Percentiles rank a stretch among this genome's conserved stretches.
phyloP scores from a whole-genome alignment of 2,329 filamentous ascomycete genomes.

The Aspergillus calidoustus region DNA sequence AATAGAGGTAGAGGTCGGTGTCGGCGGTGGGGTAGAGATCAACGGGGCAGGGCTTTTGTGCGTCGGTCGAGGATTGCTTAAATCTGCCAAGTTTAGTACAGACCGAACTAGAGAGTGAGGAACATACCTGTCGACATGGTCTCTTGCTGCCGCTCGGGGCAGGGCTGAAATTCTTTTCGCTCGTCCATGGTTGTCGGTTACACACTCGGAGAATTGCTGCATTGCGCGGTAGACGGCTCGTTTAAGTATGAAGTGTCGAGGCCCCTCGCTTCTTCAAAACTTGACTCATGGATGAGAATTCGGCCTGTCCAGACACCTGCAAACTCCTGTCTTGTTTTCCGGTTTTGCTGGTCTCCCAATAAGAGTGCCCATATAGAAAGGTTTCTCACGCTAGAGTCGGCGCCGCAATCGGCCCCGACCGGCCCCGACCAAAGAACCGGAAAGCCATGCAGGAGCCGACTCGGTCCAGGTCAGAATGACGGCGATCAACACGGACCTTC shows the following conservation, averaged over 20 bases:
- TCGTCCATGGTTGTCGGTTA: slow-evolving; percentile 2
- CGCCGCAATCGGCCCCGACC: slow-evolving; percentile 28
- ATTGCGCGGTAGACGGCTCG: not conserved
- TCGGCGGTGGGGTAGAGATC: not conserved
- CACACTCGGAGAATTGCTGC: slow-evolving; percentile 7
- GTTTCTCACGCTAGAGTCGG: slow-evolving; percentile 9
- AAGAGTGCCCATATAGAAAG: not conserved
- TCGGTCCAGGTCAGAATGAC: not conserved
- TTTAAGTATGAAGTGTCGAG: slow-evolving; percentile 12
- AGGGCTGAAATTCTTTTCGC: not conserved
- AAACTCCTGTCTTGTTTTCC: not conserved
- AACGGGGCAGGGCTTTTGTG: not conserved
- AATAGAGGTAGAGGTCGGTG: not conserved
- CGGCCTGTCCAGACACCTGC: slow-evolving; percentile 15
- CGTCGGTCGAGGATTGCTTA: not conserved
- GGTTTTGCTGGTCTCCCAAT: slow-evolving; percentile 4
- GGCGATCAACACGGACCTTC: not conserved
- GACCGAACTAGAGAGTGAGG: not conserved
- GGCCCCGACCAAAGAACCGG: slow-evolving; percentile 11
- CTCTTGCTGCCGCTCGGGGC: not conserved
- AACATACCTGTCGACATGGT: not conserved
- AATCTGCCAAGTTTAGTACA: not conserved
- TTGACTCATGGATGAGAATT: slow-evolving; percentile 30
- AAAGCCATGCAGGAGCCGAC: not conserved
- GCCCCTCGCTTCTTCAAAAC: not conserved